A percentile compares a stretch with the other conserved stretches of the same genome.
phyloP scores from a whole-genome alignment of 805 yeast genomes.

The Cyberlindnera mrakii region DNA sequence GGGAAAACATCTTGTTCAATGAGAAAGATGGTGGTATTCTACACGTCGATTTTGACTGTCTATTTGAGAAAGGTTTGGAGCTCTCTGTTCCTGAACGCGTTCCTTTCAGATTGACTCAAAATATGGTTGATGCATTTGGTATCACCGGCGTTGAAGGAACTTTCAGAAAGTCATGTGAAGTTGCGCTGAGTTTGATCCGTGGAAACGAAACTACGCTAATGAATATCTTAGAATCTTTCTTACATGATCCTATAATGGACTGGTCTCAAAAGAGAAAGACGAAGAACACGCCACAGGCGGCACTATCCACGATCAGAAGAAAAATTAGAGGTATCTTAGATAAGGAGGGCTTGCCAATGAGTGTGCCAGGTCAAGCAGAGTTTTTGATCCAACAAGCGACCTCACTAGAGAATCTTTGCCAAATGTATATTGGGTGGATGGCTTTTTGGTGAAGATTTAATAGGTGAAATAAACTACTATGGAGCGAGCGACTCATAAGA shows the following conservation, averaged over 20 bases:
- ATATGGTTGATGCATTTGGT: constrained; percentile 86
- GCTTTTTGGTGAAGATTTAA: constrained; percentile 42
- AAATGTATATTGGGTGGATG: constrained; percentile 95
- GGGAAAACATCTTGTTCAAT: constrained; percentile 79
- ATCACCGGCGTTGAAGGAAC: constrained; percentile 86
- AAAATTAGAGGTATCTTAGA: constrained; percentile 81
- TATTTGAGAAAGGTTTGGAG: constrained; percentile 77
- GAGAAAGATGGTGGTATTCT: constrained; percentile 71
- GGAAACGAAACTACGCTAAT: constrained; percentile 76
- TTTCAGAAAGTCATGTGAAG: constrained; percentile 80
- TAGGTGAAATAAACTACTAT: background rate
- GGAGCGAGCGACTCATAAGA: too few species aligned
- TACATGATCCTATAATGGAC: constrained; percentile 88
- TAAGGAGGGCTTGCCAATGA: constrained; percentile 78
- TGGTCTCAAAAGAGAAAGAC: constrained; percentile 48
- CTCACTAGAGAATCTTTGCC: constrained; percentile 60
- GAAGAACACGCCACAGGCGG: constrained; percentile 51
- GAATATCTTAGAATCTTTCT: constrained; percentile 86
- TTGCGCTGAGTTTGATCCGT: constrained; percentile 66
- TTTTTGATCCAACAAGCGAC: constrained; percentile 79
- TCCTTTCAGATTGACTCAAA: constrained; percentile 87
- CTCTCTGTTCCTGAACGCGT: constrained; percentile 85
- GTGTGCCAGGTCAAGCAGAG: constrained; percentile 91
- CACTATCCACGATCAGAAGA: constrained; percentile 64
- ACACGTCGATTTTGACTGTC: constrained; percentile 95